Evolutionary conservation across 1,284 basidiomycete genomes (phyloP), one percentile per base, ranked within the genome.

Genomic region (Naganishia sp.): DNA sequence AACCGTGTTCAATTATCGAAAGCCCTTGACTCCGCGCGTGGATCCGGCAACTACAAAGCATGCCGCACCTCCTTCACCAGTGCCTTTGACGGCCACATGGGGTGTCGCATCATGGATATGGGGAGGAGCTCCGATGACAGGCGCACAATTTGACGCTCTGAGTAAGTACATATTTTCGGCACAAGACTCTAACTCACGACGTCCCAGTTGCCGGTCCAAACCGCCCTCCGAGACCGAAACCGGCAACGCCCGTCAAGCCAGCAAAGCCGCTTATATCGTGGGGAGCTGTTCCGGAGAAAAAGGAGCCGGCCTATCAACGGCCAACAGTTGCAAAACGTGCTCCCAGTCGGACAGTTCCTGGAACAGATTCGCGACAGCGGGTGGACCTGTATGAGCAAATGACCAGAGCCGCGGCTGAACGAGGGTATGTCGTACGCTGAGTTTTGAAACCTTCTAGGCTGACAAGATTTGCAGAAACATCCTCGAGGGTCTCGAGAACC

Each of bases 1-100:
- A n/a, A 80, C 80, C 3, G 69, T 81, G n/a, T 80, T 81, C 75
- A 71, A 78, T 65, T 77, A 78, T 70, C 73, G 77, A 53, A 80
- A 80, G 70, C 79, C 80, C 5, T 72, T 77, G 39, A 75, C 76
- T 5, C 79, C 80, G 0, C 69, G 77, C 18, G 60, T 78, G 16
- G 78, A 78, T 63, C 76, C 77, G 11, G 75, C 73, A 45, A 60
- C 67, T 0, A 49, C 74, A 48, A 77, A 75, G 49, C 69, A 66
- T 21, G 69, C 74, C 0, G 52, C 78, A 1, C 76, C 77, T 6
- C 49, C 75, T 4, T 77, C 79, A 50, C 80, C 80, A 2, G 63
- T 71, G 21, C 78, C 79, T 1, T 42, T 77, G 18, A 70, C 67
- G 15, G 72, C 75, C 6, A 73, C 70, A 10, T 69, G 66, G 16